Conservation (phyloP, 257 asterid genomes). For the Lycium ferocissimum region DNA sequence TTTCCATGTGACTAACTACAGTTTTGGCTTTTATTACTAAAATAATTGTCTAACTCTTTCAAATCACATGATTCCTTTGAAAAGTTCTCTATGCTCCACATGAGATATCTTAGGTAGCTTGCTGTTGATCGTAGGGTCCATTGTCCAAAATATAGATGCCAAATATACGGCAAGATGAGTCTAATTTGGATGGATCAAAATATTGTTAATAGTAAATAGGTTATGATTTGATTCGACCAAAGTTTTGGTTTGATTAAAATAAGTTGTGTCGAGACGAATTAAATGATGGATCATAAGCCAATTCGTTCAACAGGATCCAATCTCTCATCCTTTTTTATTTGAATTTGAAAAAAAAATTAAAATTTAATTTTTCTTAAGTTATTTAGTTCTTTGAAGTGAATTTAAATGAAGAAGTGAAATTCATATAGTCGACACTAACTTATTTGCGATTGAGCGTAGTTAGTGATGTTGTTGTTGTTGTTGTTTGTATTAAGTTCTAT, state of each 20-base stretch:
- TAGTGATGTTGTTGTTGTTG: no score
- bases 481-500: background rate
- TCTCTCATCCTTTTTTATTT: accelerated
- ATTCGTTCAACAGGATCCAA: background rate
- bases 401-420: no score
- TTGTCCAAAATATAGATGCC: background rate
- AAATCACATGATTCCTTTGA: background rate
- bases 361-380: no score
- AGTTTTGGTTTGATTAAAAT: background rate
- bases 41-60: background rate
- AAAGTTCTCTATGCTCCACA: background rate
- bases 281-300: accelerated
- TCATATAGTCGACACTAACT: no score
- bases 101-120: conserved; percentile 17
- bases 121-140: background rate
- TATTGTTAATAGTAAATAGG: background rate
- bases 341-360: background rate
- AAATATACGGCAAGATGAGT: background rate
- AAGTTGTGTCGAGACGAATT: background rate
- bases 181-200: background rate
- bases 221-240: background rate
- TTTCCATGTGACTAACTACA: conserved; percentile 16
- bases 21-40: background rate
- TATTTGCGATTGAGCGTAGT: no score
- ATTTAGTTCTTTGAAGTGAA: background rate